Evolutionary conservation across 176 grass and related monocot species (phyloP).

Genomic region (Pontederia crassipes): DNA sequence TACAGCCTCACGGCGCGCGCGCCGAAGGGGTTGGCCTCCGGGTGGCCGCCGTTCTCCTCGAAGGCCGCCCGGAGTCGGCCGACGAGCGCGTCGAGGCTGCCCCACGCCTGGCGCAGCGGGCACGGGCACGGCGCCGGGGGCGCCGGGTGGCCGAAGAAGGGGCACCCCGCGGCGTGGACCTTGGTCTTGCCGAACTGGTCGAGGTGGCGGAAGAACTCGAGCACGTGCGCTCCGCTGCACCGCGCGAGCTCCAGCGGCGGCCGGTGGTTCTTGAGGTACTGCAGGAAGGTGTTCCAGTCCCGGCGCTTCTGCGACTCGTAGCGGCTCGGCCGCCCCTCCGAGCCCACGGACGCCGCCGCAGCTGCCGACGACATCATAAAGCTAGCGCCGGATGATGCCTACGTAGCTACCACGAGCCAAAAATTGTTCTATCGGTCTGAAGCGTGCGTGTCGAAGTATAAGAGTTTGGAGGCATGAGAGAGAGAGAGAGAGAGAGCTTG

Average conservation of each 20-base stretch:
- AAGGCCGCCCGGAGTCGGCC: conserved; percentile 16
- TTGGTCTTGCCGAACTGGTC: conserved; percentile 19
- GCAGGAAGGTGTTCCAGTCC: conserved; percentile 7
- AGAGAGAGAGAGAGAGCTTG: not conserved
- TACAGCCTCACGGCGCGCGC: conserved; percentile 1
- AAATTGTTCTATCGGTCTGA: no score
- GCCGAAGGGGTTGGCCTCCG: conserved; percentile 14
- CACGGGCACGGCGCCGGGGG: conserved; percentile 9
- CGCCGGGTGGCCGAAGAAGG: conserved; percentile 10
- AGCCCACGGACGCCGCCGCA: not conserved
- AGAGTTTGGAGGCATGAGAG: not conserved
- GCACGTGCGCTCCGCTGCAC: conserved; percentile 16
- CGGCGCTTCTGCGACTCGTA: conserved; percentile 18
- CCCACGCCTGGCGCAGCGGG: conserved; percentile 17
- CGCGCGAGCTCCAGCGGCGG: conserved; percentile 10
- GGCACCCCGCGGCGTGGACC: conserved; percentile 8
- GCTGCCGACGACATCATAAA: no score
- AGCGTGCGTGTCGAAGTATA: not conserved
- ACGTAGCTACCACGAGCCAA: no score
- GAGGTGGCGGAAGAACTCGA: conserved; percentile 11
- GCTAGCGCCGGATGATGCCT: no score
- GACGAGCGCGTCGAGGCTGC: conserved; percentile 17
- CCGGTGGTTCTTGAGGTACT: conserved; percentile 12
- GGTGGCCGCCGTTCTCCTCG: conserved; percentile 14
- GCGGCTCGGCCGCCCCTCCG: conserved; percentile 1